These are phyloP conservation scores for Amylocystis lapponica DNA, from an alignment of 768 basidiomycete species.

Conservation along the genomic window DNA sequence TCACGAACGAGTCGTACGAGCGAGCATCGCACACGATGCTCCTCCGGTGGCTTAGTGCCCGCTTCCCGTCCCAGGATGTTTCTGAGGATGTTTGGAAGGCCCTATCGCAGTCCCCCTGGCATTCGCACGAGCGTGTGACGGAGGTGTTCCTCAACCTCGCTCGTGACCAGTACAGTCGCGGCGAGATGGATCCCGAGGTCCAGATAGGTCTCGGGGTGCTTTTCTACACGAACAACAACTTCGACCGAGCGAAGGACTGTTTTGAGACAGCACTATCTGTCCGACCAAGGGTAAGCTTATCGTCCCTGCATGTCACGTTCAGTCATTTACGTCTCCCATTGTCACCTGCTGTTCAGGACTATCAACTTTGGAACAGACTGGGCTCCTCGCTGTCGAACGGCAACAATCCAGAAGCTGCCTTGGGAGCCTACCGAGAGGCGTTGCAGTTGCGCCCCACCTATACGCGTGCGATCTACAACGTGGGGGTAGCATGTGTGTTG, in stretches of 20 bases:
- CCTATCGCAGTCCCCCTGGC: slow-evolving; percentile 65
- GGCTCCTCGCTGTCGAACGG: slow-evolving; percentile 95
- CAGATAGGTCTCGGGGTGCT: slow-evolving; percentile 91
- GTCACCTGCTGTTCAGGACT: slow-evolving; percentile 67
- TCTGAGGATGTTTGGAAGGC: slow-evolving; percentile 53
- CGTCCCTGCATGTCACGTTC: neutral
- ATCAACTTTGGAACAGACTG: slow-evolving; percentile 90
- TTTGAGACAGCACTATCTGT: slow-evolving; percentile 83
- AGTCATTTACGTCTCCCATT: too few species aligned
- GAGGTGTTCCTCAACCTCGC: slow-evolving; percentile 82
- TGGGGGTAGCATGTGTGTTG: slow-evolving; percentile 92
- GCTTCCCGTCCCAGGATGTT: slow-evolving; percentile 52
- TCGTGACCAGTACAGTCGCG: slow-evolving; percentile 69
- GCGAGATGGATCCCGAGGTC: slow-evolving; percentile 78
- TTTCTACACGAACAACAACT: slow-evolving; percentile 85
- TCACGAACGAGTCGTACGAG: slow-evolving; percentile 91
- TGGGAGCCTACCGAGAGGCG: slow-evolving; percentile 86
- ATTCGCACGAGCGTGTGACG: slow-evolving; percentile 71
- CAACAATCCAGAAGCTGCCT: slow-evolving; percentile 88
- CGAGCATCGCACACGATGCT: slow-evolving; percentile 81
- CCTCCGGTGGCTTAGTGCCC: slow-evolving; percentile 74
- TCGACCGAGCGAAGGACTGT: slow-evolving; percentile 88
- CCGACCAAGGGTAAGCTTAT: slow-evolving; percentile 59
- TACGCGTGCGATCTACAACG: slow-evolving; percentile 95
- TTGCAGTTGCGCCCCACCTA: slow-evolving; percentile 89